Conservation (phyloP, 495 filamentous ascomycete genomes). For the Paragyromitra xinjiangensis region DNA sequence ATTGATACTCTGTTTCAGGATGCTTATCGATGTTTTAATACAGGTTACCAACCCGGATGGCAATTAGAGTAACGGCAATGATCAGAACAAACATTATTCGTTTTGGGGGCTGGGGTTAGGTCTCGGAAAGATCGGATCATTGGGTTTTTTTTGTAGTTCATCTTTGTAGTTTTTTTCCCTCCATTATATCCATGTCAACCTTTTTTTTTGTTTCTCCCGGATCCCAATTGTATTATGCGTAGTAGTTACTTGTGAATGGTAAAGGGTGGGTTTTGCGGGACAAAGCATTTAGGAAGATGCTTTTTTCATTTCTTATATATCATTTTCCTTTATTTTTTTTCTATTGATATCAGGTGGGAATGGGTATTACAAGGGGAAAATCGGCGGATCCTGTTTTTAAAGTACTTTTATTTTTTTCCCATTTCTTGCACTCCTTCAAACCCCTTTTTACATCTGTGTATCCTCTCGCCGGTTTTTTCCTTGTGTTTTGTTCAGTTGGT, state of each 20-base stretch:
- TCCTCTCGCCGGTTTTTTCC: constrained; percentile 19
- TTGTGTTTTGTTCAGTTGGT: constrained; percentile 11
- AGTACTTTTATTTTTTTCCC: constrained; percentile 46
- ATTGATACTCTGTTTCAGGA: constrained; percentile 55
- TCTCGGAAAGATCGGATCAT: constrained; percentile 41
- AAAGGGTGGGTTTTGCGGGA: constrained; percentile 43
- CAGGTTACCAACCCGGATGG: constrained; percentile 58
- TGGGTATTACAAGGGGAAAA: constrained; percentile 44
- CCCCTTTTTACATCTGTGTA: constrained; percentile 27
- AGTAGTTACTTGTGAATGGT: constrained; percentile 43
- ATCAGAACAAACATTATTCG: constrained; percentile 47
- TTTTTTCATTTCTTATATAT: constrained; percentile 50
- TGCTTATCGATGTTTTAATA: constrained; percentile 30
- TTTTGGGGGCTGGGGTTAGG: constrained; percentile 39
- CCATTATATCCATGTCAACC: constrained; percentile 46
- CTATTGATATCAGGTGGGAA: constrained; percentile 45
- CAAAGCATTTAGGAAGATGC: constrained; percentile 38
- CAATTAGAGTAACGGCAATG: constrained; percentile 50
- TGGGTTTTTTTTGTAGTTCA: constrained; percentile 51
- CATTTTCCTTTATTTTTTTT: constrained; percentile 43
- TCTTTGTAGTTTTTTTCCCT: constrained; percentile 49
- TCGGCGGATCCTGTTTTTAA: constrained; percentile 47
- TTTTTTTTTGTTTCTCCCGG: constrained; percentile 36
- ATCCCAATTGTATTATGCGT: constrained; percentile 50
- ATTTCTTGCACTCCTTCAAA: constrained; percentile 37